Percentiles rank a stretch among this genome's conserved stretches.
Conservation (phyloP, 768 basidiomycete species). For the Xerocomellus dryophilus region DNA sequence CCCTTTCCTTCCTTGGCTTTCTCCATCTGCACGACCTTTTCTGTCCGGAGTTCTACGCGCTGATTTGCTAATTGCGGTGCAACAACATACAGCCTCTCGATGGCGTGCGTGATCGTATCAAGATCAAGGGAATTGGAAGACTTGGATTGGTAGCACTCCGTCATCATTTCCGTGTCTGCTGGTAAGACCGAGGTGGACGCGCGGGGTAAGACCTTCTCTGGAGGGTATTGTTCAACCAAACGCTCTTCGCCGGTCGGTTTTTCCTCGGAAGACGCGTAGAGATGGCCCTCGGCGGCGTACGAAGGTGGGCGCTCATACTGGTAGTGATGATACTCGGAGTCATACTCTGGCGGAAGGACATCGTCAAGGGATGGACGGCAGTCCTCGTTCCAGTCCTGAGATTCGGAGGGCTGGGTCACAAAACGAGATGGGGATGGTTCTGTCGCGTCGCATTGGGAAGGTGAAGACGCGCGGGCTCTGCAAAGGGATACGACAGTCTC, state of each 20-base stretch:
- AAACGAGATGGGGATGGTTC: constrained; percentile 19
- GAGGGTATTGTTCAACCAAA: constrained; percentile 14
- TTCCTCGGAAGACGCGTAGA: constrained; percentile 4
- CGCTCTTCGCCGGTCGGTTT: constrained; percentile 7
- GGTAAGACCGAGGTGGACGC: background rate
- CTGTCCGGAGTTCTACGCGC: constrained; percentile 80
- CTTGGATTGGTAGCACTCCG: background rate
- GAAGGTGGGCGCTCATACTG: constrained; percentile 27
- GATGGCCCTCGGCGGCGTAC: constrained; percentile 15
- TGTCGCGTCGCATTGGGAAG: constrained; percentile 4
- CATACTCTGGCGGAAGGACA: constrained; percentile 57
- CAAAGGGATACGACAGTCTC: constrained; percentile 68
- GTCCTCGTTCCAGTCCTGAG: constrained; percentile 12
- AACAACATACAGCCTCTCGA: constrained; percentile 82
- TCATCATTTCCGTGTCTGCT: background rate
- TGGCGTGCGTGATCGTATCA: constrained; percentile 80
- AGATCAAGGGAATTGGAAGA: constrained; percentile 64
- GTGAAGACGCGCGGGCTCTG: constrained; percentile 46
- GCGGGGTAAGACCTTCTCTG: constrained; percentile 18
- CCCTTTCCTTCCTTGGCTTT: constrained; percentile 55
- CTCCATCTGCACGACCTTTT: constrained; percentile 72
- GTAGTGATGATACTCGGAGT: constrained; percentile 24
- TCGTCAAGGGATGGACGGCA: constrained; percentile 16
- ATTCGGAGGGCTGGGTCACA: constrained; percentile 35
- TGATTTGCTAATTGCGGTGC: constrained; percentile 91